These are phyloP conservation scores for Physaria fendleri DNA, from an alignment of 345 rosid species.

Conservation along the genomic window DNA sequence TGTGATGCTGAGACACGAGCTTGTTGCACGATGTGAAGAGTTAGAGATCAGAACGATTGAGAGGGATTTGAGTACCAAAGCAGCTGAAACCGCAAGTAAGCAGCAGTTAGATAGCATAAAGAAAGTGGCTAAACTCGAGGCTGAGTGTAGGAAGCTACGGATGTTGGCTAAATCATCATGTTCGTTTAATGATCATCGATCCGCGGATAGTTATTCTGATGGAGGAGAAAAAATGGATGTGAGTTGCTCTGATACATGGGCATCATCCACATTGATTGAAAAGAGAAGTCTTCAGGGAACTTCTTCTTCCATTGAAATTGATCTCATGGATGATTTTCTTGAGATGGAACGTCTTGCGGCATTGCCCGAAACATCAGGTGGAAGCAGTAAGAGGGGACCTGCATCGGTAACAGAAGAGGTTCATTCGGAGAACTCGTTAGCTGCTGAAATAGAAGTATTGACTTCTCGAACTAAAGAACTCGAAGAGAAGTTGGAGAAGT, in stretches of 20 bases:
- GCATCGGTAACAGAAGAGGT: conserved; percentile 30
- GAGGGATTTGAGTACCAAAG: conserved; percentile 74
- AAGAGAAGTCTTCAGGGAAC: conserved; percentile 33
- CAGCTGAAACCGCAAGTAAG: conserved; percentile 90
- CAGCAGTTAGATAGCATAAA: conserved; percentile 78
- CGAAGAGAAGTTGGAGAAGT: conserved; percentile 36
- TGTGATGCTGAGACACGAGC: conserved; percentile 49
- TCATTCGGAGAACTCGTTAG: conserved; percentile 26
- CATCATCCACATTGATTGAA: conserved; percentile 46
- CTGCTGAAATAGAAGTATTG: conserved; percentile 42
- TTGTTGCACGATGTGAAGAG: conserved; percentile 60
- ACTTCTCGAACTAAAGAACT: conserved; percentile 28
- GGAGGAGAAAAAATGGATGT: conserved; percentile 52
- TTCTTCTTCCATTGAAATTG: conserved; percentile 43
- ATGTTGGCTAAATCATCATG: conserved; percentile 36
- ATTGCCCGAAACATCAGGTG: conserved; percentile 43
- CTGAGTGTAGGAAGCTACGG: conserved; percentile 75
- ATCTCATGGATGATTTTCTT: conserved; percentile 93
- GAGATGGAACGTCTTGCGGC: conserved; percentile 94
- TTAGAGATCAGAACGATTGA: conserved; percentile 69
- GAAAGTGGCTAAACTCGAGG: conserved; percentile 89
- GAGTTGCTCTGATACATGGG: conserved; percentile 45
- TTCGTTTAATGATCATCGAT: conserved; percentile 38
- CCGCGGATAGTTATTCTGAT: conserved; percentile 66
- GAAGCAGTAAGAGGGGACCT: conserved; percentile 29